Conservation (phyloP, 169 alveolate genomes). For the Plasmodium vivax region DNA sequence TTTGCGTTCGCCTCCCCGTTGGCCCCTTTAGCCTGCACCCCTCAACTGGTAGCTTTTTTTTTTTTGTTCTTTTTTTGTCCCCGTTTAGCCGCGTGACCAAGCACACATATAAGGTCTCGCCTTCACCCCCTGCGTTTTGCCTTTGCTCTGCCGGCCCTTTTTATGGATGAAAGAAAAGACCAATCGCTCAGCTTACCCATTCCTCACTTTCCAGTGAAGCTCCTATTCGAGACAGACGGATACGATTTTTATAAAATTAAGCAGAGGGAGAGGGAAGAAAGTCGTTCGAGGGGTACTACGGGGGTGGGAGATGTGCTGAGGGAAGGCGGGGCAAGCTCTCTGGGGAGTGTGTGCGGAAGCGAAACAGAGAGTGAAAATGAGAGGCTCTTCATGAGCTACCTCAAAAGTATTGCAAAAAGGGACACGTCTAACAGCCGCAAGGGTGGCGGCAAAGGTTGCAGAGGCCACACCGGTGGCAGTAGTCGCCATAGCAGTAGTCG, state of each 20-base stretch:
- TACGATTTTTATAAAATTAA: conserved; percentile 53
- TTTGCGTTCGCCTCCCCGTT: not conserved
- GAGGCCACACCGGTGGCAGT: not conserved
- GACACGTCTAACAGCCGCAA: not conserved
- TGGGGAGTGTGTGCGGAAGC: not conserved
- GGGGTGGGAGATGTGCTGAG: not conserved
- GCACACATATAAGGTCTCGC: not conserved
- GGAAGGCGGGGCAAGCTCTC: not conserved
- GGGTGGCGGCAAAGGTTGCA: not conserved
- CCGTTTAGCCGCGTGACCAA: not conserved
- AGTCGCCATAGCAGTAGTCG: not conserved
- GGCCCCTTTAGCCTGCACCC: not conserved
- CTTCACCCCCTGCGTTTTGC: not conserved
- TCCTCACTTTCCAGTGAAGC: conserved; percentile 39
- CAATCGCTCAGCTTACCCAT: conserved; percentile 29
- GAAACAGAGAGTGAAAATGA: conserved; percentile 66
- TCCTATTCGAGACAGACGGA: conserved; percentile 26
- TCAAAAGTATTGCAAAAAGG: conserved; percentile 28
- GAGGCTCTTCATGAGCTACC: conserved; percentile 38
- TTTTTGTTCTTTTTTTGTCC: not conserved
- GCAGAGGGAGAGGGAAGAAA: not conserved
- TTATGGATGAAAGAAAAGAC: conserved; percentile 52
- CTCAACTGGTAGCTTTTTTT: not conserved
- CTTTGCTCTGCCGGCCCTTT: not conserved
- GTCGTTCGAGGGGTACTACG: not conserved